These are phyloP conservation scores for Verticillium nubilum DNA, from an alignment of 2,329 filamentous ascomycete genomes.

Conservation along the genomic window DNA sequence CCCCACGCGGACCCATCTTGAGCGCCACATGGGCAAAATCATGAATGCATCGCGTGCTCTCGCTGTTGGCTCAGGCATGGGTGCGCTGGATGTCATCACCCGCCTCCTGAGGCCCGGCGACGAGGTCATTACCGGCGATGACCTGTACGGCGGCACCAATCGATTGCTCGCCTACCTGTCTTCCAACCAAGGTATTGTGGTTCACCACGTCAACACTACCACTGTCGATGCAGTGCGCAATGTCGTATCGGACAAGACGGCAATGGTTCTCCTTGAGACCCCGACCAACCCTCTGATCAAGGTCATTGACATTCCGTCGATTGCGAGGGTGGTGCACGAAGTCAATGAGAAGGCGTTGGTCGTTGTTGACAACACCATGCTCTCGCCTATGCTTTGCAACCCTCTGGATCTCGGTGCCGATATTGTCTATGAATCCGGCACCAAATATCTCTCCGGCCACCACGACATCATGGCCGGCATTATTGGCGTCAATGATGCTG, in stretches of 20 bases:
- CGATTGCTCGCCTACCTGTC: conserved; percentile 88
- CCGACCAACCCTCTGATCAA: conserved; percentile 98
- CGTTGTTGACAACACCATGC: conserved; percentile 97
- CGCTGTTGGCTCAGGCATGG: conserved; percentile 96
- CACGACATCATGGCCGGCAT: conserved; percentile 99
- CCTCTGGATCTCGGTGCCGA: conserved; percentile 92
- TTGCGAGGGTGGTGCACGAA: conserved; percentile 71
- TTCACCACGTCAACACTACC: conserved; percentile 96
- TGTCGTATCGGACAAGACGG: conserved; percentile 72
- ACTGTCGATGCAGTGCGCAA: conserved; percentile 62
- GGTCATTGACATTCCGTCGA: conserved; percentile 83
- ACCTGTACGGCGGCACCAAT: conserved; percentile 94
- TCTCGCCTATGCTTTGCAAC: conserved; percentile 90
- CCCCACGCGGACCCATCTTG: conserved; percentile 90
- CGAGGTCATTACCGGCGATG: conserved; percentile 94
- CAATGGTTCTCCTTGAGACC: conserved; percentile 93
- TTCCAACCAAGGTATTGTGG: conserved; percentile 82
- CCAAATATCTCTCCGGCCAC: conserved; percentile 95
- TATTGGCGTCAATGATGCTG: conserved; percentile 79
- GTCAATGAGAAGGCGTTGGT: conserved; percentile 76
- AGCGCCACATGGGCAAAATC: conserved; percentile 96
- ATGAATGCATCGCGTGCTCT: conserved; percentile 92
- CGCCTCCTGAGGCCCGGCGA: conserved; percentile 86
- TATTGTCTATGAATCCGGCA: conserved; percentile 95
- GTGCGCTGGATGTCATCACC: conserved; percentile 92